Evolutionary conservation across 2,329 filamentous ascomycete species (phyloP).

Genomic region (Fusarium ramigenum): DNA sequence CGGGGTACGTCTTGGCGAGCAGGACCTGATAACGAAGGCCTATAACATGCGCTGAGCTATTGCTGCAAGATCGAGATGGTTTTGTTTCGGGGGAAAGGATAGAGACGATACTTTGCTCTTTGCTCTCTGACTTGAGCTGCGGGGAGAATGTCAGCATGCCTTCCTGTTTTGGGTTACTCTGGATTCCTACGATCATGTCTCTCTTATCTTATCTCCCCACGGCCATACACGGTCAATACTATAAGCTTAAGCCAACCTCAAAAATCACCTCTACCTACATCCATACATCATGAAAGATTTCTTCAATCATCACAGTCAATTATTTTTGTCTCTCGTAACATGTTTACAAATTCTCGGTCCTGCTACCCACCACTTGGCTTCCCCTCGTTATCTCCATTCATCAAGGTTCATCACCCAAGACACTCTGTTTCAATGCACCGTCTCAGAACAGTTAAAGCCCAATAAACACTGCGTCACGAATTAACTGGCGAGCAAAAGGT

Average conservation of each 20-base stretch:
- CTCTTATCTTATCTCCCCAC: not conserved
- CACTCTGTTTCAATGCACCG: not conserved
- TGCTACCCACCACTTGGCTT: not conserved
- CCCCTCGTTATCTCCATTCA: not conserved
- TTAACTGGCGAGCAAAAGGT: not conserved
- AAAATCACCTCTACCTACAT: not conserved
- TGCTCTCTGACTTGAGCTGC: not conserved
- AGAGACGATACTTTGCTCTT: not conserved
- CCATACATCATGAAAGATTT: rapidly evolving
- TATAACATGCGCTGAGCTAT: not conserved
- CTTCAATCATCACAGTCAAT: not conserved
- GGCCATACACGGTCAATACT: not conserved
- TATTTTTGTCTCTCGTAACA: no score
- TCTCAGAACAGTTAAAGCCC: not conserved
- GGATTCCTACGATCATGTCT: not conserved
- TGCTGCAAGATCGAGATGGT: not conserved
- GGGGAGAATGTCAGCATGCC: slow-evolving; percentile 6
- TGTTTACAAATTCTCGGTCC: rapidly evolving
- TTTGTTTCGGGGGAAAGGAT: not conserved
- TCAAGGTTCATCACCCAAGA: not conserved
- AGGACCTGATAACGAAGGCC: not conserved
- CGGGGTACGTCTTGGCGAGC: not conserved
- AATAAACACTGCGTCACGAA: not conserved
- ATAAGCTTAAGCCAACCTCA: not conserved
- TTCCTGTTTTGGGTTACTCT: not conserved